Evolutionary conservation across 345 rosid genomes (phyloP).

Genomic region (Erysimum cheiranthoides): DNA sequence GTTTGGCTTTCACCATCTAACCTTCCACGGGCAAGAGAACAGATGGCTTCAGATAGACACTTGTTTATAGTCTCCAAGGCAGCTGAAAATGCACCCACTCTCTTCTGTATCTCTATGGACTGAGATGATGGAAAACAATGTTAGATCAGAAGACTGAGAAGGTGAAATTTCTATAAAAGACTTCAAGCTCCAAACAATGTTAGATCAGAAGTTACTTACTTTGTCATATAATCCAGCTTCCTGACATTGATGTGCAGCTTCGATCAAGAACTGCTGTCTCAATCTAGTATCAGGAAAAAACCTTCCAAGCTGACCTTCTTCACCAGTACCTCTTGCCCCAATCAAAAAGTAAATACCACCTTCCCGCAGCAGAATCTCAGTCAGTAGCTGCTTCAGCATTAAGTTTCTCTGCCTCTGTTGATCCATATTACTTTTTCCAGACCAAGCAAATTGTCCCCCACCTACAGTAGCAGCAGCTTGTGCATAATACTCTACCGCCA

Average conservation of each 20-base stretch:
- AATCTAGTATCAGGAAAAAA: constrained; percentile 65
- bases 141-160: no score
- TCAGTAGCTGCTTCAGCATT: constrained; percentile 91
- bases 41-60: constrained; percentile 91
- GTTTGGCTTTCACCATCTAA: constrained; percentile 90
- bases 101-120: constrained; percentile 91
- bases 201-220: constrained; percentile 54
- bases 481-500: constrained; percentile 91
- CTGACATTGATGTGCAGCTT: constrained; percentile 86
- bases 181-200: constrained; percentile 3
- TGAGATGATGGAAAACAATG: constrained; percentile 43
- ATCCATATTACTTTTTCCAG: constrained; percentile 77
- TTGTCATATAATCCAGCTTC: constrained; percentile 93
- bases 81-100: constrained; percentile 90
- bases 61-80: constrained; percentile 89
- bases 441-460: constrained; percentile 90
- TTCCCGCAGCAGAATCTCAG: constrained; percentile 87
- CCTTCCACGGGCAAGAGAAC: constrained; percentile 82
- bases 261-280: constrained; percentile 85
- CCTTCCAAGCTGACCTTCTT: constrained; percentile 88
- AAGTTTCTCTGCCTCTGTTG: constrained; percentile 88
- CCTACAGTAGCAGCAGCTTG: constrained; percentile 97
- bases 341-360: constrained; percentile 82
- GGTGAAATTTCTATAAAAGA: constrained; percentile 18
- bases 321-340: constrained; percentile 87